Evolutionary conservation across 331 rosid species (phyloP), one percentile per base, ranked within the genome.

Genomic region (Quercus lobata): DNA sequence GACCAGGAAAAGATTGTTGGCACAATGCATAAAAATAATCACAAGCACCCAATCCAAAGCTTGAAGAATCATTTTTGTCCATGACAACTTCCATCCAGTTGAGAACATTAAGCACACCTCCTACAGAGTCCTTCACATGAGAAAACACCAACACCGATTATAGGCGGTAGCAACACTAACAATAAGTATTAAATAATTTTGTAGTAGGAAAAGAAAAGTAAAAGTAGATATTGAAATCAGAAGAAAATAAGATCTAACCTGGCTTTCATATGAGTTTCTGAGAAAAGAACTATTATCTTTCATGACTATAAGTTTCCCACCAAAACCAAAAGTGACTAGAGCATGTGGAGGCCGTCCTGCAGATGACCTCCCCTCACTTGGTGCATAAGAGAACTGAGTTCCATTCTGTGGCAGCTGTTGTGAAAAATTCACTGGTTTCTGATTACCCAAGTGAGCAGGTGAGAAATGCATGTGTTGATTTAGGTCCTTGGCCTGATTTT

Each of bases 291-390:
- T 77, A 72, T 62, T 37, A 82, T 72, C 63, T 77, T 77, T 82
- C 85, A 82, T 62, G 37, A 77, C 61, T 53, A 82, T 16, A 72
- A 82, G 85, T 63, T 82, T 82, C 63, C 85, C 85, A 35, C 85
- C 85, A 55, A 82, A 82, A 76, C 85, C 85, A 76, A 82, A 82
- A 60, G 85, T 82, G 72, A 71, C 78, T 65, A 82, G 55, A 27
- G 81, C 75, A 71, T 82, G 85, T 76, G 81, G 78, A 76, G 85
- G 85, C 46, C 75, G 81, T 77, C 78, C 85, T 72, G 78, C 74
- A 72, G 85, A 82, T 35, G 81, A 82, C 78, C 81, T 54, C 10
- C 69, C 78, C n/a, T 14, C 65, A 4, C 63, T 73, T 5, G 76
- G 62, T 1, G 65, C 72, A 21, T 60, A 60, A n/a, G 78, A 75